Evolutionary conservation across 108 stramenopile genomes (phyloP), one percentile per base, ranked within the genome.

Genomic region (Nitzschia inconspicua): DNA sequence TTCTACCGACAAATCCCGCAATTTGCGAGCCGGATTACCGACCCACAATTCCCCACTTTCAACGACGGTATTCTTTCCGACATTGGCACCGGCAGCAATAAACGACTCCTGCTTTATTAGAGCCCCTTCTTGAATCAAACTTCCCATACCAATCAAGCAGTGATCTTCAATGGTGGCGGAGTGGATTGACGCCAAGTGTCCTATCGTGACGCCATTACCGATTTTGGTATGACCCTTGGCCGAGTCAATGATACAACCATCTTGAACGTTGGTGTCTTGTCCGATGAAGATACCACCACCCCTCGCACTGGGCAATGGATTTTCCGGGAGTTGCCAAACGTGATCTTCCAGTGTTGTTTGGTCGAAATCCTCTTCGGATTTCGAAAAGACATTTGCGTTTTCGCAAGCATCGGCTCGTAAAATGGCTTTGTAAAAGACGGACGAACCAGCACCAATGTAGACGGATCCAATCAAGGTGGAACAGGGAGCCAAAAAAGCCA

Each of bases 251-350:
- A 94, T 72, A 41, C 80, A 84, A 24, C 80, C 82, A 73, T 94
- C 93, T 70, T 94, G 93, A 26, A 94, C 66, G 72, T 94, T 91
- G 39, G 89, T 79, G 18, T 83, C 70, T 51, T 80, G 82, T 22
- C 88, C 89, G 43, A 94, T 74, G 32, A 78, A 86, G 22, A 94
- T 85, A n/a, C 84, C 89, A 25, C 85, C 88, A 18, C 86, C 91
- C 51, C 44, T 65, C 37, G 60, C 56, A 19, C 29, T 43, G 14
- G 56, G 40, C 25, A 51, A 24, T 53, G 22, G 19, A 29, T 37
- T 13, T 70, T 35, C 3, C 31, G 60, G 10, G 28, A 18, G 25
- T 50, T 46, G 37, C 18, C n/a, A 18, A 19, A n/a, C 8, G 23
- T 57, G 20, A 27, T 44, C 35, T 53, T 35, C 6, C 35, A 23